Percentiles rank a stretch among this genome's conserved stretches.
phyloP scores from a whole-genome alignment of 495 filamentous ascomycete genomes.

The Podospora pseudopauciseta region DNA sequence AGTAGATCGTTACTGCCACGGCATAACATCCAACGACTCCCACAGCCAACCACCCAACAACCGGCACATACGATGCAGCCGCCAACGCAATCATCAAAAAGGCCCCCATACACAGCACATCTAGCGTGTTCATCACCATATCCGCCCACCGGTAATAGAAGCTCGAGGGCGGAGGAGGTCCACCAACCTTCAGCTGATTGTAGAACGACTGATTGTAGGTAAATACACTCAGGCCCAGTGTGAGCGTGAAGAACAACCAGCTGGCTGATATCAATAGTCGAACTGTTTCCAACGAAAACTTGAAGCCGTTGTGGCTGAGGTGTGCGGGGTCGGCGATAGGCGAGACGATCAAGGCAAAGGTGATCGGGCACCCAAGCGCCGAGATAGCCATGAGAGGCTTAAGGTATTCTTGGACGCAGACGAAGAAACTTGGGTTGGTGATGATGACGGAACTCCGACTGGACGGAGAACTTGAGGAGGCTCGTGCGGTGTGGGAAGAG shows the following conservation, averaged over 20 bases:
- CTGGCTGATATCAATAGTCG: background rate
- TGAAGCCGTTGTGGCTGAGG: background rate
- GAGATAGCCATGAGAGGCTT: slow-evolving; percentile 2
- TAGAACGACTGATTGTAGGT: background rate
- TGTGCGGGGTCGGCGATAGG: background rate
- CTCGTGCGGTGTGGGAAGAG: background rate
- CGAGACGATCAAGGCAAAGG: background rate
- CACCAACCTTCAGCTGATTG: background rate
- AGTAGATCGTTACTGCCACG: background rate
- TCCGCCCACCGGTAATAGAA: background rate
- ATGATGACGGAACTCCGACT: background rate
- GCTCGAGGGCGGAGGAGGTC: background rate
- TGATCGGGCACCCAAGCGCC: slow-evolving; percentile 1
- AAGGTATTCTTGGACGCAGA: background rate
- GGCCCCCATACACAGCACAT: background rate
- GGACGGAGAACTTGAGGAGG: background rate
- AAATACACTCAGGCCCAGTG: background rate
- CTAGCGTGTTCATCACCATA: background rate
- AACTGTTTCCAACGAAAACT: background rate
- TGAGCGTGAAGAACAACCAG: background rate
- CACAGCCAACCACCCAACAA: background rate
- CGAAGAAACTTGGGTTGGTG: background rate
- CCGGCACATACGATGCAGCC: background rate
- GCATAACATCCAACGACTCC: background rate
- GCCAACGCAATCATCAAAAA: background rate